Evolutionary conservation across 2,329 filamentous ascomycete species (phyloP).

Genomic region (Epichloe gansuensis): DNA sequence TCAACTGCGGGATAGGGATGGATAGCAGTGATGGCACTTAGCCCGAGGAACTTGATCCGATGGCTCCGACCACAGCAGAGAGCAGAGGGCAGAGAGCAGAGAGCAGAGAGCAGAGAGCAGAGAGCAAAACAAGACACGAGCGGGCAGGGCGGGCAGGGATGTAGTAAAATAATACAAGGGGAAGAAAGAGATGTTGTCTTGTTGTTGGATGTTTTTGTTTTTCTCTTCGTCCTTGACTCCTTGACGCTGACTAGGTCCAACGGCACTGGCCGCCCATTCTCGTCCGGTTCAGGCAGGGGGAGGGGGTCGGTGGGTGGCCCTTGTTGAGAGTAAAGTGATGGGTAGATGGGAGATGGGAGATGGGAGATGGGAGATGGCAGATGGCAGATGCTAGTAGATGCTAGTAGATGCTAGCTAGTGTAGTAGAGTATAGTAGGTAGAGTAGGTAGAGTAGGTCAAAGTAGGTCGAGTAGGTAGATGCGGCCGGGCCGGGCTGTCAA

Average conservation of each 20-base stretch:
- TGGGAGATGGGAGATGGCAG: no score
- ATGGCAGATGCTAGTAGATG: no score
- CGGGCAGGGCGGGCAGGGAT: neutral
- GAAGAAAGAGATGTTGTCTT: neutral
- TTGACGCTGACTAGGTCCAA: neutral
- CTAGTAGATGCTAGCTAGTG: no score
- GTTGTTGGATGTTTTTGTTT: neutral
- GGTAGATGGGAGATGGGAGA: no score
- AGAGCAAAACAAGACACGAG: neutral
- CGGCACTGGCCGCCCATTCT: slow-evolving; percentile 2
- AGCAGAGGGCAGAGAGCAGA: neutral
- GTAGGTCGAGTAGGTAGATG: neutral
- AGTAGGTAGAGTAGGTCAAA: no score
- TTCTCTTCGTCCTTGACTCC: neutral
- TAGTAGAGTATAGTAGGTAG: no score
- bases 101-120: no score
- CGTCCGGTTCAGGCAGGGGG: slow-evolving; percentile 4
- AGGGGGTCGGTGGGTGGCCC: no score
- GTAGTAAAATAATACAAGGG: neutral
- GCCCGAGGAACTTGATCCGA: neutral
- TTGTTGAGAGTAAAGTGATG: neutral
- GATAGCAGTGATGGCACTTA: neutral
- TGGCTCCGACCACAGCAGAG: neutral
- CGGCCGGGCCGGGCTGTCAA: slow-evolving; percentile 1
- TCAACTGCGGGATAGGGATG: neutral